Base-by-base conservation (phyloP, 2,329 filamentous ascomycete species). In the Penicillium sp. region DNA sequence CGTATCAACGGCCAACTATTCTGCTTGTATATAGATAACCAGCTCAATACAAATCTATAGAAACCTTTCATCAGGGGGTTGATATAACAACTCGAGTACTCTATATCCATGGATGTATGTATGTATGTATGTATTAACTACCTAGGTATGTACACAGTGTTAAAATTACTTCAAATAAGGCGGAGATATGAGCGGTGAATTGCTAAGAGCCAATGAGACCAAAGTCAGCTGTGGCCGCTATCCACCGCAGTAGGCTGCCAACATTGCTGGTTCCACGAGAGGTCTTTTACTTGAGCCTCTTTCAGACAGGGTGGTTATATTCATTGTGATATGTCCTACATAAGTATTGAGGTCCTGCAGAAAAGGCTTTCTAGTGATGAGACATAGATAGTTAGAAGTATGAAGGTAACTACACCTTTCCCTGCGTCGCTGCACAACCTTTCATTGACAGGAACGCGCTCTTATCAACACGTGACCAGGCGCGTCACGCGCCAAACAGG, bases 401-500 rank as follows among this genome's bases (percentile, higher is more conserved):
- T 2, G 15, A 24, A 9, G 15, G 26, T 29, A 26, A 24, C 35
- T 41, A 8, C n/a, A 22, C 17, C 17, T 39, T 29, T 35, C 34
- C 34, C 34, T 24, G 10, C 19, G 13, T 41, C 19, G 12, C 15
- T 6, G 19, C 6, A 24, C 15, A 24, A 8, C 26, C 22, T 40
- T 13, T 10, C 4, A 15, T 35, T 31, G 31, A 43, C 29, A 17
- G 35, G 15, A 19, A 43, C 32, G 45, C 39, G 39, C 24, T 37
- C 39, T 48, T 48, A 48, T 48, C 45, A 15, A 1, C 39, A 48
- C 45, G 45, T 48, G 45, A 43, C 5, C 1, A 6, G 13, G 12
- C 45, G 39, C 31, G 32, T 48, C 19, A 48, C 45, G 39, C 24
- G 35, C 13, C 38, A 43, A 43, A 43, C 9, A 12, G 8, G 8